Conservation (phyloP, 1,284 basidiomycete species). For the Anthracocystis panici-leucophaei region DNA sequence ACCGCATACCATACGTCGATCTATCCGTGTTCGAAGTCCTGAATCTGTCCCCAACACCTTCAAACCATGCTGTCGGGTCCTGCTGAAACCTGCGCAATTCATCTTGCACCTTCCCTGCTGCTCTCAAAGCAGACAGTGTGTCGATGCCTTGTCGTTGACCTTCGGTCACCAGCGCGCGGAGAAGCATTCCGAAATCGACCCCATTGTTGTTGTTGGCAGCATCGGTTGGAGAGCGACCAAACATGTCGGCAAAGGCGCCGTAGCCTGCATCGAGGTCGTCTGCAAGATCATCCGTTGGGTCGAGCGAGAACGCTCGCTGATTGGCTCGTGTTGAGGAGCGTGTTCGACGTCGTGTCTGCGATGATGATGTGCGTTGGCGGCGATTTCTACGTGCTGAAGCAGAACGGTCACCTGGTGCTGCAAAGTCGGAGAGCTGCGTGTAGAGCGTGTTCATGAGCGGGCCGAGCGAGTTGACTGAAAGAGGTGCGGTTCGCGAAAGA, state of each 20-base stretch:
- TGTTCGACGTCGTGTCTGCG: slow-evolving; percentile 24
- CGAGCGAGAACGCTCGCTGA: slow-evolving; percentile 23
- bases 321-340: slow-evolving; percentile 18
- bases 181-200: slow-evolving; percentile 36
- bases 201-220: slow-evolving; percentile 6
- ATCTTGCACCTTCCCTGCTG: slow-evolving; percentile 45
- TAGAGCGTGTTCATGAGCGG: slow-evolving; percentile 46
- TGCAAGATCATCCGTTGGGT: slow-evolving; percentile 15
- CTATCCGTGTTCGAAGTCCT: slow-evolving; percentile 6
- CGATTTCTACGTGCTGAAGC: slow-evolving; percentile 11
- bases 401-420: neutral
- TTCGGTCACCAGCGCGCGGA: slow-evolving; percentile 31
- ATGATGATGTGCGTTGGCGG: slow-evolving; percentile 9
- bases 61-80: slow-evolving; percentile 41
- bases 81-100: slow-evolving; percentile 37
- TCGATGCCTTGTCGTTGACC: slow-evolving; percentile 48
- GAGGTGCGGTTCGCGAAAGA: neutral
- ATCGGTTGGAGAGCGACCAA: slow-evolving; percentile 17
- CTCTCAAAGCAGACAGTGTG: slow-evolving; percentile 37
- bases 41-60: slow-evolving; percentile 36
- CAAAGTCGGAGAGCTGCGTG: slow-evolving; percentile 37
- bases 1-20: slow-evolving; percentile 17
- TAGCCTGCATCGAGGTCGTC: slow-evolving; percentile 40
- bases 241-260: slow-evolving; percentile 37
- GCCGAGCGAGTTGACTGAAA: slow-evolving; percentile 32